Evolutionary conservation across 2,329 filamentous ascomycete species (phyloP).

Genomic region (Harringtonia lauricola): DNA sequence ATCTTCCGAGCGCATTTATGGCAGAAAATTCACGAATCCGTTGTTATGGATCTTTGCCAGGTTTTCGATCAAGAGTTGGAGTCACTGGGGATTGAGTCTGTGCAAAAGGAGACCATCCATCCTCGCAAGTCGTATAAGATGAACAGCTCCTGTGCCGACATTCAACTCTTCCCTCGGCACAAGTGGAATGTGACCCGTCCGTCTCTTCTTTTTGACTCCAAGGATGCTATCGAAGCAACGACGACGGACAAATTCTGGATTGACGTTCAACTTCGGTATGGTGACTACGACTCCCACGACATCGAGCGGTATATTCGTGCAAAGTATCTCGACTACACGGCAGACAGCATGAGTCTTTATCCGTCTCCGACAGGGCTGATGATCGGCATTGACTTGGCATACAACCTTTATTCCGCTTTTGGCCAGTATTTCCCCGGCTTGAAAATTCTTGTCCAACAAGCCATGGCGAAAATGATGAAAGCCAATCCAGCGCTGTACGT

Average conservation of each 20-base stretch:
- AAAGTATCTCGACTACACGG: conserved; percentile 98
- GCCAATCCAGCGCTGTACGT: conserved; percentile 96
- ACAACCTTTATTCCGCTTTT: conserved; percentile 96
- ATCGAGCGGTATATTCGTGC: conserved; percentile 96
- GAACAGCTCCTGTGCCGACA: conserved; percentile 98
- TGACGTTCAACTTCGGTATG: conserved; percentile 86
- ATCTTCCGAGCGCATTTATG: conserved; percentile 99
- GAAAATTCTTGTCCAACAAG: conserved; percentile 90
- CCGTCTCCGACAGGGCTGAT: conserved; percentile 93
- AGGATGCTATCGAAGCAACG: conserved; percentile 85
- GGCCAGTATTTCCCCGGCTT: conserved; percentile 98
- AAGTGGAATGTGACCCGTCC: conserved; percentile 98
- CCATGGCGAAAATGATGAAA: conserved; percentile 99
- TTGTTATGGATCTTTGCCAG: conserved; percentile 98
- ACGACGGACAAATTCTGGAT: conserved; percentile 99
- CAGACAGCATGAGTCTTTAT: conserved; percentile 97
- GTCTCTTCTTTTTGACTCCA: conserved; percentile 88
- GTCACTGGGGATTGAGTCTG: conserved; percentile 89
- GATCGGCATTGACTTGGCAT: conserved; percentile 95
- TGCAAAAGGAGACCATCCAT: conserved; percentile 98
- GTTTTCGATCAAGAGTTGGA: conserved; percentile 97
- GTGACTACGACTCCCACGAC: conserved; percentile 95
- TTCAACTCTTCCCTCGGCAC: conserved; percentile 90
- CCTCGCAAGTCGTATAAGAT: conserved; percentile 99
- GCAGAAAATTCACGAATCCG: conserved; percentile 99